Evolutionary conservation across 2,329 filamentous ascomycete species (phyloP).

Genomic region (Fusarium robinianum): DNA sequence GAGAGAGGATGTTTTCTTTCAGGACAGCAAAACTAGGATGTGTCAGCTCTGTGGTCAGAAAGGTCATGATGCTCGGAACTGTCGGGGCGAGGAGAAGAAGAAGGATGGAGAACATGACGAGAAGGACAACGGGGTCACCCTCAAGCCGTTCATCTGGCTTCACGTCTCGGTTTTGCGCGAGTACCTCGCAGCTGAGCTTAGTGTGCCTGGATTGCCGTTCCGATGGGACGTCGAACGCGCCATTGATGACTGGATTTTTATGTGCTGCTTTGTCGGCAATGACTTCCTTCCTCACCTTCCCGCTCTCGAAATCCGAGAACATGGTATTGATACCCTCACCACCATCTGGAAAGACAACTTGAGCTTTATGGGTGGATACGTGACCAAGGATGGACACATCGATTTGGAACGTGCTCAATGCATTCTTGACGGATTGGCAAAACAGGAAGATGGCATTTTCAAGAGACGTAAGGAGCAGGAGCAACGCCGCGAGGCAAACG

Average conservation of each 20-base stretch:
- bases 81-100: slow-evolving; percentile 76
- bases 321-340: slow-evolving; percentile 94
- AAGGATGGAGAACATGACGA: slow-evolving; percentile 81
- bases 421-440: slow-evolving; percentile 85
- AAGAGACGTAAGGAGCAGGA: slow-evolving; percentile 83
- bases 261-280: slow-evolving; percentile 99
- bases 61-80: slow-evolving; percentile 87
- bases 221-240: slow-evolving; percentile 91
- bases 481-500: slow-evolving; percentile 78
- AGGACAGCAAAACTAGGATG: slow-evolving; percentile 78
- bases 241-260: slow-evolving; percentile 97
- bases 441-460: slow-evolving; percentile 94
- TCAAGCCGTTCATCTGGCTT: slow-evolving; percentile 98
- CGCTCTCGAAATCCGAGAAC: slow-evolving; percentile 95
- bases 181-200: slow-evolving; percentile 88
- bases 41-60: slow-evolving; percentile 92
- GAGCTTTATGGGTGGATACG: slow-evolving; percentile 88
- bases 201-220: slow-evolving; percentile 81
- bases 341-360: slow-evolving; percentile 97
- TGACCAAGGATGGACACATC: slow-evolving; percentile 93
- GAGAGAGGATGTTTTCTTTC: slow-evolving; percentile 94
- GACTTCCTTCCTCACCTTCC: slow-evolving; percentile 97
- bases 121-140: slow-evolving; percentile 69
- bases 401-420: slow-evolving; percentile 84
- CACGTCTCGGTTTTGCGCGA: slow-evolving; percentile 91